Evolutionary conservation across 305 asterid species (phyloP).

Genomic region (Ilex paraguariensis): DNA sequence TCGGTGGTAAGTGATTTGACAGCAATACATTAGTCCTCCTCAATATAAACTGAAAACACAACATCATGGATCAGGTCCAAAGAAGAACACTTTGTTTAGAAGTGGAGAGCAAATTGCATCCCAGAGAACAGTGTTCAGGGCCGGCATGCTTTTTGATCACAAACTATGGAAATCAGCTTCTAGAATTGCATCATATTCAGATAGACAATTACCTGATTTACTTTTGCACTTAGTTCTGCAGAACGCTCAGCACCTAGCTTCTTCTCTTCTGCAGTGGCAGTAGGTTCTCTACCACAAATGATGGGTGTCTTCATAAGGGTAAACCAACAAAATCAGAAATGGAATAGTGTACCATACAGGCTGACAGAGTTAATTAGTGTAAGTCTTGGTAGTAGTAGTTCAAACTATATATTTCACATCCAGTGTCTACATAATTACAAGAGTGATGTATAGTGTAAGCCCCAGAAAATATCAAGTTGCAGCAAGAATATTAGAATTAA

Average conservation of each 20-base stretch:
- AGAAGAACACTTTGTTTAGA: background rate
- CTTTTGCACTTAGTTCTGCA: slow-evolving; percentile 80
- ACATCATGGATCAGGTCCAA: slow-evolving; percentile 4
- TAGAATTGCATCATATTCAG: slow-evolving; percentile 10
- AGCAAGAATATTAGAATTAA: background rate
- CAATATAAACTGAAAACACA: slow-evolving; percentile 71
- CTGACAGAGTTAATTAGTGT: background rate
- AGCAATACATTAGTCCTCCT: slow-evolving; percentile 93
- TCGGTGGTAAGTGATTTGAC: slow-evolving; percentile 97
- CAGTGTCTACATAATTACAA: no score
- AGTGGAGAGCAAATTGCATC: background rate
- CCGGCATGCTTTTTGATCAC: background rate
- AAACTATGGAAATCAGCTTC: slow-evolving; percentile 5
- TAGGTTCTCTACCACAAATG: slow-evolving; percentile 91
- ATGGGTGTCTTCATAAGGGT: slow-evolving; percentile 60
- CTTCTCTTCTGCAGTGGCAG: slow-evolving; percentile 78
- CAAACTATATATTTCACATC: no score
- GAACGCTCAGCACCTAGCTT: slow-evolving; percentile 81
- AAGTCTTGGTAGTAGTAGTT: no score
- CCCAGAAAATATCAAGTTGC: background rate
- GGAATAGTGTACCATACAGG: background rate
- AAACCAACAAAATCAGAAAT: slow-evolving; percentile 18
- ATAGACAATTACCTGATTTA: slow-evolving; percentile 68
- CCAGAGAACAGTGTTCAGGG: no score
- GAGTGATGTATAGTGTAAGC: background rate